Base-by-base conservation (phyloP, 148 eudicot species). In the Amaranthus cruentus region DNA sequence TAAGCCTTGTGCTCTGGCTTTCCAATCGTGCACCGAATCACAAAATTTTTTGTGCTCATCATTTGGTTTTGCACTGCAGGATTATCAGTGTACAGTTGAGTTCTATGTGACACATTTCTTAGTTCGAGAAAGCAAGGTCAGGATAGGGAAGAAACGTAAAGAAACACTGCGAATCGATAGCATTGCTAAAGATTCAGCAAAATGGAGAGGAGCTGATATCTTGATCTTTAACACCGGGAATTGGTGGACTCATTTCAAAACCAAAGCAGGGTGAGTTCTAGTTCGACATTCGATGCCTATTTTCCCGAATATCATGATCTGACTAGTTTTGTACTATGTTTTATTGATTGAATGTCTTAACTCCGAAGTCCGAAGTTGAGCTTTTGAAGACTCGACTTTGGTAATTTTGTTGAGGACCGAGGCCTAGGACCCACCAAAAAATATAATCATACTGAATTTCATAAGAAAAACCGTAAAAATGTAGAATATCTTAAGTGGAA, bases 131-230 rank as follows among this genome's bases (percentile, higher is more conserved):
- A 80, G 87, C 78, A 95, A 90, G 77, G 89, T 91, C 9, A 95
- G 91, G 87, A 71, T 95, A 52, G 97, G 96, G 59, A 85, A 68
- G 77, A 95, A 90, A 81, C 86, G 89, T 14, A 79, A 84, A 81
- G 89, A 79, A 71, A 95, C 98, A 3, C 75, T 95, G 87, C 89
- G 88, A 9, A 90, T 92, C 15, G 99, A 95, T 80, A 80, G 88
- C 5, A 80, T 95, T 9, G 94, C 87, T 79, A 91, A 81, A 76
- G 91, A 92, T 55, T 88, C 99, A 4, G 87, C 89, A 9, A 86
- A 90, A 79, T 95, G 99, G 99, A 87, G 82, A 86, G 91, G 96
- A 70, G 99, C 99, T 73, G 96, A 95, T 87, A 87, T 95, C 79
- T 76, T 95, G 71, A 85, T 95, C 70, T 95, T 95, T 81, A 95